Conservation (phyloP, 495 filamentous ascomycete genomes). For the Extremus antarcticus region DNA sequence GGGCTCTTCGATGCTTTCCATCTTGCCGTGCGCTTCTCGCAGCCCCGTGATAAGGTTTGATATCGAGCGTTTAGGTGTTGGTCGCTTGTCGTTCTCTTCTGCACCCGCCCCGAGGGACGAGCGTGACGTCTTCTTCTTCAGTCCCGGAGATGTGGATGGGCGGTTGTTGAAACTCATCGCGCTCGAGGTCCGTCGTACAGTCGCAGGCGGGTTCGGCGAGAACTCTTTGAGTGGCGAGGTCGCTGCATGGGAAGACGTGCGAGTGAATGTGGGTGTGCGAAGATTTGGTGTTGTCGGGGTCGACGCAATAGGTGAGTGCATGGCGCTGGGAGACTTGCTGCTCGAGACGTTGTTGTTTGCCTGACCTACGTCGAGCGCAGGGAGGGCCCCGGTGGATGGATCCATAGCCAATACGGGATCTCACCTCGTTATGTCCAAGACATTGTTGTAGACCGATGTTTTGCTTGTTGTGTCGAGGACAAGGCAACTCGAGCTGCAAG, state of each 20-base stretch:
- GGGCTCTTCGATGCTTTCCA: constrained; percentile 32
- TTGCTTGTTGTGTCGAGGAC: neutral
- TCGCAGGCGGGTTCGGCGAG: constrained; percentile 2
- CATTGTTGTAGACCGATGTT: neutral
- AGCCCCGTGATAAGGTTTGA: constrained; percentile 36
- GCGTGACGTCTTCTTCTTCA: constrained; percentile 42
- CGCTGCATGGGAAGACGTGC: neutral
- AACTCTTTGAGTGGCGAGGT: constrained; percentile 5
- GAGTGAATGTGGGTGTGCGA: neutral
- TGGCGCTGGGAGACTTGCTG: neutral
- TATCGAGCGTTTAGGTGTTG: constrained; percentile 40
- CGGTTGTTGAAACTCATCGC: constrained; percentile 34
- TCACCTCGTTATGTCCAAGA: too few relatives aligned
- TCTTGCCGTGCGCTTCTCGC: constrained; percentile 25
- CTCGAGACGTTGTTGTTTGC: neutral
- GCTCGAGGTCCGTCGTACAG: constrained; percentile 38
- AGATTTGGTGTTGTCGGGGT: constrained; percentile 1
- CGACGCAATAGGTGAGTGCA: constrained; percentile 1
- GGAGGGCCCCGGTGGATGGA: too few relatives aligned
- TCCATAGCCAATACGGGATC: too few relatives aligned
- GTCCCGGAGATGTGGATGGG: constrained; percentile 27
- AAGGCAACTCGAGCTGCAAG: neutral
- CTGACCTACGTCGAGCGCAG: neutral
- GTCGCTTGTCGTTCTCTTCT: constrained; percentile 31
- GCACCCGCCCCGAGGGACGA: constrained; percentile 33